Evolutionary conservation across 352 stramenopile species (phyloP).

Genomic region (Pythium biforme): DNA sequence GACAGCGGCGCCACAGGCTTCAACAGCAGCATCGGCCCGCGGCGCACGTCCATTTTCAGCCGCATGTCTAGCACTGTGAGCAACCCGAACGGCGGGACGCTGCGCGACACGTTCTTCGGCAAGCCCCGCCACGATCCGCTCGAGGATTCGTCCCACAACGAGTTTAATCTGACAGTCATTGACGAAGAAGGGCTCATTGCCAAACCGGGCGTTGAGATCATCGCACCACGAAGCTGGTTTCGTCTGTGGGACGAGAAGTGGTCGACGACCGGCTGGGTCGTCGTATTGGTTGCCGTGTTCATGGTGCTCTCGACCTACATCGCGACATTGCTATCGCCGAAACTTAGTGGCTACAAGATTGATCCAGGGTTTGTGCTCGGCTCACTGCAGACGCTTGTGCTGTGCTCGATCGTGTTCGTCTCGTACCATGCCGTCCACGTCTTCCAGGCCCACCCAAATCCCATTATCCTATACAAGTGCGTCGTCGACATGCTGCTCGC

Average conservation of each 20-base stretch:
- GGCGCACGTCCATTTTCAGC: slow-evolving; percentile 34
- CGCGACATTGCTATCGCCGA: slow-evolving; percentile 34
- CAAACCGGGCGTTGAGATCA: slow-evolving; percentile 55
- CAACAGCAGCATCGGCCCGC: slow-evolving; percentile 5
- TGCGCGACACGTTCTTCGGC: slow-evolving; percentile 73
- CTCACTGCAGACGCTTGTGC: slow-evolving; percentile 67
- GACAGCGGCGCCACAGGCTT: slow-evolving; percentile 9
- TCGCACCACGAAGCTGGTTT: slow-evolving; percentile 41
- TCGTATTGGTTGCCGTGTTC: slow-evolving; percentile 36
- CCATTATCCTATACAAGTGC: slow-evolving; percentile 84
- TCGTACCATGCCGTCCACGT: slow-evolving; percentile 77
- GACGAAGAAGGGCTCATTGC: slow-evolving; percentile 67
- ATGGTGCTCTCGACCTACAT: slow-evolving; percentile 43
- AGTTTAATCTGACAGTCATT: slow-evolving; percentile 77
- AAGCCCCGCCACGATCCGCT: slow-evolving; percentile 42
- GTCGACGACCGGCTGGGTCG: slow-evolving; percentile 47
- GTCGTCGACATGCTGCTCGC: slow-evolving; percentile 70
- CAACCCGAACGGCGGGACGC: slow-evolving; percentile 12
- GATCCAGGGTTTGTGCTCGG: slow-evolving; percentile 73
- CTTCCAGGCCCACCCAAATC: slow-evolving; percentile 78
- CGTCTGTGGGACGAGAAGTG: slow-evolving; percentile 24
- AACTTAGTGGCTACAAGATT: slow-evolving; percentile 86
- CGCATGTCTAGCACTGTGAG: slow-evolving; percentile 24
- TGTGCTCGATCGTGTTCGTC: slow-evolving; percentile 70
- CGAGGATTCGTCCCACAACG: slow-evolving; percentile 58